A percentile compares a stretch with the other conserved stretches of the same genome.
phyloP scores from a whole-genome alignment of 352 stramenopile genomes.

The Phytophthora nicotianae region DNA sequence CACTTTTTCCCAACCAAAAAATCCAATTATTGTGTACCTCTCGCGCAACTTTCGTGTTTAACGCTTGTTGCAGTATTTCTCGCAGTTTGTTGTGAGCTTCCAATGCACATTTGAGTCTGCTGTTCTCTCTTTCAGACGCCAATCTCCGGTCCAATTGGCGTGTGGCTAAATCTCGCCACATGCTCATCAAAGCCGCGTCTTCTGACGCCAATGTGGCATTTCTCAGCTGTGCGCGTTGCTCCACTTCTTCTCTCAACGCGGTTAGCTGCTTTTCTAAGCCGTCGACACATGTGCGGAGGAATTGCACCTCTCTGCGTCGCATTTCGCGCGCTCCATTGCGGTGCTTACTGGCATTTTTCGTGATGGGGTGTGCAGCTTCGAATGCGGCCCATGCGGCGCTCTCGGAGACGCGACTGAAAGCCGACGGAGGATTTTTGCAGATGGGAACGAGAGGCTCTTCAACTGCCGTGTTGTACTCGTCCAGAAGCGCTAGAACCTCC shows the following conservation, averaged over 20 bases:
- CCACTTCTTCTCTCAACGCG: conserved; percentile 17
- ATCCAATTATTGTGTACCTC: conserved; percentile 15
- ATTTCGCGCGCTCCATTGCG: conserved; percentile 41
- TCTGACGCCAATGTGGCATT: not conserved
- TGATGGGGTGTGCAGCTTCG: conserved; percentile 20
- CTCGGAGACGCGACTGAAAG: conserved; percentile 3
- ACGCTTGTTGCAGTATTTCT: conserved; percentile 33
- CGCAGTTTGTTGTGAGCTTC: conserved; percentile 36
- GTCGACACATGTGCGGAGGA: conserved; percentile 19
- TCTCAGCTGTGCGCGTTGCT: conserved; percentile 8
- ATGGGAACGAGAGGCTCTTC: conserved; percentile 1
- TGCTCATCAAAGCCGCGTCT: conserved; percentile 5
- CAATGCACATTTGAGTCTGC: conserved; percentile 24
- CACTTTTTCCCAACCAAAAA: not conserved
- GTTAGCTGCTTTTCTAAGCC: conserved; percentile 23
- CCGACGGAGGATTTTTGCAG: not conserved
- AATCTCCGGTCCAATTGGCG: conserved; percentile 36
- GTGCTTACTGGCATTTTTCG: conserved; percentile 30
- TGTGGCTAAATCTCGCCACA: conserved; percentile 35
- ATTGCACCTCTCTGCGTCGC: conserved; percentile 38
- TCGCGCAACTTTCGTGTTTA: conserved; percentile 30
- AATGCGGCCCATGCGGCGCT: conserved; percentile 21
- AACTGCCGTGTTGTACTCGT: conserved; percentile 25
- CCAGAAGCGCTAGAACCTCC: conserved; percentile 35
- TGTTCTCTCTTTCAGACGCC: conserved; percentile 33